Conservation (phyloP, 345 rosid species). For the Sisymbrium irio region DNA sequence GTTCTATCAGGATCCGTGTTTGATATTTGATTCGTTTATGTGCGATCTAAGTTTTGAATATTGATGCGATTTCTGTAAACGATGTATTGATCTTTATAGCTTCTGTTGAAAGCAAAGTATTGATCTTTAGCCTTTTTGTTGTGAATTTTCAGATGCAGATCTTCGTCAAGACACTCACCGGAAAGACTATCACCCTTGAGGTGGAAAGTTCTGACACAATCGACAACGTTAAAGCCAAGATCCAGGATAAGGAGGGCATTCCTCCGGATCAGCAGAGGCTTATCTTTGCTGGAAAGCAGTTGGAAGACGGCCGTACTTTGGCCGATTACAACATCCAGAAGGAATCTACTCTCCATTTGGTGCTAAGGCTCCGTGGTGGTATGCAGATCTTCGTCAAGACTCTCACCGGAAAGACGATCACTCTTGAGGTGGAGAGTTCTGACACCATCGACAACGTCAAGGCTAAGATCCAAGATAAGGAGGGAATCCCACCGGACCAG, state of each 20-base stretch:
- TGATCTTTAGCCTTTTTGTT: not conserved
- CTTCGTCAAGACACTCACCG: constrained; percentile 36
- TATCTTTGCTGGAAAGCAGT: constrained; percentile 37
- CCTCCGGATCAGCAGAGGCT: constrained; percentile 42
- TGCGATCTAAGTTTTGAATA: no score
- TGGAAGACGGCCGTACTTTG: constrained; percentile 27
- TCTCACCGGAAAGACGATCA: constrained; percentile 42
- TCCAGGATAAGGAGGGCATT: constrained; percentile 42
- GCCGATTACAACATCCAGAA: constrained; percentile 44
- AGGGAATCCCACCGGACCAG: constrained; percentile 49
- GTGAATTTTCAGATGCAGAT: constrained; percentile 35
- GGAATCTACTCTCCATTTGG: constrained; percentile 34
- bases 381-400: constrained; percentile 50
- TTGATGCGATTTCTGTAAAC: no score
- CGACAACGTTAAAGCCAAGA: constrained; percentile 42
- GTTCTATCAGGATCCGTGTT: no score
- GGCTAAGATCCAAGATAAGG: constrained; percentile 47
- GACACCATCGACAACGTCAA: constrained; percentile 49
- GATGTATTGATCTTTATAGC: no score
- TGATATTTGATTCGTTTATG: no score
- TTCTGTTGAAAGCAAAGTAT: no score
- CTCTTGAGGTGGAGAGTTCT: constrained; percentile 41
- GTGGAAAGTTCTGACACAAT: constrained; percentile 45
- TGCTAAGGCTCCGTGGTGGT: constrained; percentile 39
- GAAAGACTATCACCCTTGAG: constrained; percentile 41